Evolutionary conservation across 805 yeast genomes (phyloP).

Genomic region (Suhomyces faveliae): DNA sequence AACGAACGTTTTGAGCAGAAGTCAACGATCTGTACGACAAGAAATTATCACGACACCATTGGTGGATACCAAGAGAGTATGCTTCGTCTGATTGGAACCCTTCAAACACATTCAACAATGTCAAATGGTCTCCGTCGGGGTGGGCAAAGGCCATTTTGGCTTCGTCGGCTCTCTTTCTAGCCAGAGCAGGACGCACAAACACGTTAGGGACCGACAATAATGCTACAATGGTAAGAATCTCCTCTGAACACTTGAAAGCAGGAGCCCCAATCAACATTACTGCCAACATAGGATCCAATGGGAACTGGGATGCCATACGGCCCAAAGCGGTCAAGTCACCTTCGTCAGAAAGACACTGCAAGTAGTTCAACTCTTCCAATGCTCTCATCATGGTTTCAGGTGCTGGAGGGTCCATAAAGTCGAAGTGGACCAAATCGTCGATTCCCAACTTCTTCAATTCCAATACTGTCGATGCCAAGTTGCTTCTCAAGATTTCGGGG

Average conservation of each 20-base stretch:
- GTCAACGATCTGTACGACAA: slow-evolving; percentile 79
- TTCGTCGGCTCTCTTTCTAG: slow-evolving; percentile 88
- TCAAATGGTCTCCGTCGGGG: slow-evolving; percentile 92
- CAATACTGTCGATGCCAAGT: slow-evolving; percentile 85
- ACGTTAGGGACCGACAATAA: slow-evolving; percentile 89
- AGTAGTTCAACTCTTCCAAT: slow-evolving; percentile 86
- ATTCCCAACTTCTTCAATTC: slow-evolving; percentile 92
- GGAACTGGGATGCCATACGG: slow-evolving; percentile 86
- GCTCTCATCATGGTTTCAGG: slow-evolving; percentile 99
- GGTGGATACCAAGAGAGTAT: slow-evolving; percentile 56
- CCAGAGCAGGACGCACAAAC: slow-evolving; percentile 89
- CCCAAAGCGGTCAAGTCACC: slow-evolving; percentile 91
- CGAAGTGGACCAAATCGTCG: slow-evolving; percentile 95
- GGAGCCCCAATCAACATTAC: slow-evolving; percentile 89
- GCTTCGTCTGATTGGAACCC: slow-evolving; percentile 80
- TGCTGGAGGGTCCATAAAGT: slow-evolving; percentile 99
- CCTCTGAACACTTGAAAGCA: slow-evolving; percentile 83
- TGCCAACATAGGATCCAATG: slow-evolving; percentile 93
- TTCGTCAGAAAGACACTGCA: slow-evolving; percentile 86
- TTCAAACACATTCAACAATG: slow-evolving; percentile 83
- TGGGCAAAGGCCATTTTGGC: slow-evolving; percentile 85
- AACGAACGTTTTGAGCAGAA: slow-evolving; percentile 83
- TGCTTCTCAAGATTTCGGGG: slow-evolving; percentile 91
- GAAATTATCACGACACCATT: slow-evolving; percentile 92
- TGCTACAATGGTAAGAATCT: slow-evolving; percentile 83